phyloP scores from a whole-genome alignment of 1,139 yeast species.

The Zygotorulaspora mrakii region DNA sequence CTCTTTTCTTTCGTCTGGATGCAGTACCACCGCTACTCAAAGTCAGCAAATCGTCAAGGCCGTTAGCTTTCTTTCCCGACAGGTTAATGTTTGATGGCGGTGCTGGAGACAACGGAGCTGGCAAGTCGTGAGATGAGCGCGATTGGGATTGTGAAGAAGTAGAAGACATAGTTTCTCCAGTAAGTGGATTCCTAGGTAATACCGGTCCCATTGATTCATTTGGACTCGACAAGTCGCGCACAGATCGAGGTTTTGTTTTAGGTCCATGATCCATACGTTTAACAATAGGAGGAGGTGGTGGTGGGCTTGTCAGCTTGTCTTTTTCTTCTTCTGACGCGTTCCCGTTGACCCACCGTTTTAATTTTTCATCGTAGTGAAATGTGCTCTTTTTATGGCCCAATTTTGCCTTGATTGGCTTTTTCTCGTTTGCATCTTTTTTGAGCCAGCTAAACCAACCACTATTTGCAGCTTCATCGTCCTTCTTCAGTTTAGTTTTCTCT shows the following conservation, averaged over 20 bases:
- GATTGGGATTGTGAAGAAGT: slow-evolving; percentile 21
- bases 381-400: slow-evolving; percentile 68
- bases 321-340: slow-evolving; percentile 70
- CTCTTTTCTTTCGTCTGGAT: slow-evolving; percentile 46
- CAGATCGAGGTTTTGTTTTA: slow-evolving; percentile 39
- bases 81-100: slow-evolving; percentile 21
- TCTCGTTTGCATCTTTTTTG: slow-evolving; percentile 51
- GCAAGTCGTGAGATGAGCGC: slow-evolving; percentile 16
- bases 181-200: slow-evolving; percentile 32
- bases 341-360: slow-evolving; percentile 82
- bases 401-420: slow-evolving; percentile 78
- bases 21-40: slow-evolving; percentile 39
- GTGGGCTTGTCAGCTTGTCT: slow-evolving; percentile 54
- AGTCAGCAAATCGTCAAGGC: slow-evolving; percentile 64
- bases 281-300: slow-evolving; percentile 65
- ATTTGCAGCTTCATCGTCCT: slow-evolving; percentile 22
- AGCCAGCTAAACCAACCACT: slow-evolving; percentile 48
- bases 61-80: slow-evolving; percentile 39
- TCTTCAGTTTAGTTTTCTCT: slow-evolving; percentile 23
- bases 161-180: slow-evolving; percentile 26
- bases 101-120: slow-evolving; percentile 19
- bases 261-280: slow-evolving; percentile 39
- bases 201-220: slow-evolving; percentile 26
- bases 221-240: slow-evolving; percentile 21
- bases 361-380: slow-evolving; percentile 76